phyloP scores from a whole-genome alignment of 2,329 filamentous ascomycete species.

The Ascomycota sp. region DNA sequence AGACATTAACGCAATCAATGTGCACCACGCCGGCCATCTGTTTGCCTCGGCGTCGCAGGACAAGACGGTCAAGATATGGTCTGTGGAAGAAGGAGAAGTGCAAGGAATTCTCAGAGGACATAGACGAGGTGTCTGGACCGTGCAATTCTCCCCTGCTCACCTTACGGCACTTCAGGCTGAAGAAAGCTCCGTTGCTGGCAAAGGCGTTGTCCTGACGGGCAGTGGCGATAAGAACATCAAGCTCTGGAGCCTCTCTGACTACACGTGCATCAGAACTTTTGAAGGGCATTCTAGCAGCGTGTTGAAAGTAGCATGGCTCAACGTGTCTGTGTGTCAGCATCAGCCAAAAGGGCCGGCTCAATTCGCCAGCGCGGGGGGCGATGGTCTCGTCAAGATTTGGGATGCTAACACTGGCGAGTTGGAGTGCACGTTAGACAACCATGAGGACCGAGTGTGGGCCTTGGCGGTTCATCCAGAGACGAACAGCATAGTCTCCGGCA shows the following conservation, averaged over 20 bases:
- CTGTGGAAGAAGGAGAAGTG: conserved; percentile 67
- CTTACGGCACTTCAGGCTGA: conserved; percentile 53
- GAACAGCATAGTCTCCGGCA: conserved; percentile 67
- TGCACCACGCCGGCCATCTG: conserved; percentile 49
- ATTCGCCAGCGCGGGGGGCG: conserved; percentile 71
- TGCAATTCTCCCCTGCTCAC: conserved; percentile 64
- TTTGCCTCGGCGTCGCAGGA: conserved; percentile 96
- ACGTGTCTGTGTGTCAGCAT: conserved; percentile 24
- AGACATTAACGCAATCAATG: conserved; percentile 86
- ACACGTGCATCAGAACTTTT: conserved; percentile 77
- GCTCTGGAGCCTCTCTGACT: conserved; percentile 81
- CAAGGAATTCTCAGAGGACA: conserved; percentile 82
- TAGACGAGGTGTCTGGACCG: conserved; percentile 85
- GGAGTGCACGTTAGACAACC: conserved; percentile 82
- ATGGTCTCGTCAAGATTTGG: conserved; percentile 94
- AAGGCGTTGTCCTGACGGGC: conserved; percentile 69
- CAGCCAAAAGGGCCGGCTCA: conserved; percentile 38
- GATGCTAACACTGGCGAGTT: conserved; percentile 66
- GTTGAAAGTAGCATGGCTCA: conserved; percentile 78
- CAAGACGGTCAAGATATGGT: conserved; percentile 92
- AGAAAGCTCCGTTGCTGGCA: conserved; percentile 47
- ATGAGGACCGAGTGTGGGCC: conserved; percentile 88
- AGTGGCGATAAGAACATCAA: conserved; percentile 93
- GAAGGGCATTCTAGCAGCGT: conserved; percentile 94
- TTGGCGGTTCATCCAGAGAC: conserved; percentile 47